Evolutionary conservation across 1,139 yeast genomes (phyloP).

Genomic region (Geotrichum macrosporum): DNA sequence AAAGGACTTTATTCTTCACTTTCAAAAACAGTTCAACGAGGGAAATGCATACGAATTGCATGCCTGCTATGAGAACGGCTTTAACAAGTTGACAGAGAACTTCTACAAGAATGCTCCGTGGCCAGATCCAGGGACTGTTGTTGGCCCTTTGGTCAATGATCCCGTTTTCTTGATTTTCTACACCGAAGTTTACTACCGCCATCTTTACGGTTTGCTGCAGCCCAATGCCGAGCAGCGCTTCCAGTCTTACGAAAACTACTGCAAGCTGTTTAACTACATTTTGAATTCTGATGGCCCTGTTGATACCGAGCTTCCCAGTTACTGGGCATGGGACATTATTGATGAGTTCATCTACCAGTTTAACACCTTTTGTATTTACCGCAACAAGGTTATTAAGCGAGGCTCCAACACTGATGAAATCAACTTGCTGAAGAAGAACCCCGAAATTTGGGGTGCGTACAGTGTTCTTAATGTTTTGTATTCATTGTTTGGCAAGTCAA

Average conservation of each 20-base stretch:
- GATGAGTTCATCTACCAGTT: conserved; percentile 51
- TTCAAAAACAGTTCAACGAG: conserved; percentile 43
- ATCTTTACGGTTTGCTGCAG: conserved; percentile 43
- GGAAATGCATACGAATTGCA: conserved; percentile 44
- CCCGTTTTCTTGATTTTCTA: conserved; percentile 45
- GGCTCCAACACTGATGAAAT: conserved; percentile 38
- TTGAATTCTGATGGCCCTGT: conserved; percentile 44
- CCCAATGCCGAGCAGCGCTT: conserved; percentile 46
- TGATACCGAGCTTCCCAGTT: conserved; percentile 44
- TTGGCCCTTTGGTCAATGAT: conserved; percentile 45
- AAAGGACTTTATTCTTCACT: conserved; percentile 43
- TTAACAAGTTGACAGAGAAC: conserved; percentile 46
- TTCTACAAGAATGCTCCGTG: conserved; percentile 43
- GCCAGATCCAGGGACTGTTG: conserved; percentile 46
- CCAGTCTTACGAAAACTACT: conserved; percentile 48
- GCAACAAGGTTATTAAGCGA: conserved; percentile 39
- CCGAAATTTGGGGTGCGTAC: conserved; percentile 47
- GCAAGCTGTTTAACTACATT: conserved; percentile 45
- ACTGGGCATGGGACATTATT: conserved; percentile 51
- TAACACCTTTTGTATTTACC: conserved; percentile 44
- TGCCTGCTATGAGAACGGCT: conserved; percentile 44
- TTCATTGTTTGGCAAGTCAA: conserved; percentile 45
- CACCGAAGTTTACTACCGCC: conserved; percentile 49
- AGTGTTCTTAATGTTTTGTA: conserved; percentile 47
- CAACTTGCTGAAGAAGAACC: conserved; percentile 39